These are phyloP conservation scores for Gynostemma pentaphyllum DNA, from an alignment of 306 rosid genomes.

Conservation along the genomic window DNA sequence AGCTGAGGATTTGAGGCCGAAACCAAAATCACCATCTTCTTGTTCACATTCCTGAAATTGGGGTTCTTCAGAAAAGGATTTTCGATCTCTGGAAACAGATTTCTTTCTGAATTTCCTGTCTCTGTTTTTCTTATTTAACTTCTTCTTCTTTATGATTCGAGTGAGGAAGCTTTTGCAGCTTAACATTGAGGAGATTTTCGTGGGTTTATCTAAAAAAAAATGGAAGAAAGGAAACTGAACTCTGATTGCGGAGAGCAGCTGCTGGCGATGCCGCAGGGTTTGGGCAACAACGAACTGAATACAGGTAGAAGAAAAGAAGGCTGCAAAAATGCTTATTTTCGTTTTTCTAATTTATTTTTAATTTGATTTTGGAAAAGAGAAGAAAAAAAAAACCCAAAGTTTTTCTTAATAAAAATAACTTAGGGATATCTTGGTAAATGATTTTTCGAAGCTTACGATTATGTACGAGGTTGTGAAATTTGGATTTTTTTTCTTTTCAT, in stretches of 20 bases:
- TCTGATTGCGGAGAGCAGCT: background rate
- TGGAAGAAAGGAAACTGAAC: background rate
- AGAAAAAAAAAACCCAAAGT: too few species aligned
- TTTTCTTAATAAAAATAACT: too few species aligned
- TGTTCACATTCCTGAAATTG: constrained; percentile 14
- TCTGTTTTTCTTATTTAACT: constrained; percentile 14
- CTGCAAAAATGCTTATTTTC: too few species aligned
- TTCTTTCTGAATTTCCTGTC: constrained; percentile 19
- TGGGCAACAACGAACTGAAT: background rate
- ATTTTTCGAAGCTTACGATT: too few species aligned
- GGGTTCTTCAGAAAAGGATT: constrained; percentile 12
- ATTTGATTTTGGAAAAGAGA: too few species aligned
- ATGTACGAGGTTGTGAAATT: too few species aligned
- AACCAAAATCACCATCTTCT: constrained; percentile 36
- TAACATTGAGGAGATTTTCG: constrained; percentile 14
- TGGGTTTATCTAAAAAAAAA: background rate
- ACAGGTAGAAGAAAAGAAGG: background rate
- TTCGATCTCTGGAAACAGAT: constrained; percentile 7
- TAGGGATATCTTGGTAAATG: too few species aligned
- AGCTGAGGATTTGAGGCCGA: constrained; percentile 64
- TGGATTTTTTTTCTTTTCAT: too few species aligned
- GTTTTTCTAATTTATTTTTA: too few species aligned
- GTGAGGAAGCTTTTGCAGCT: constrained; percentile 29
- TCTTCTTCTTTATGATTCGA: constrained; percentile 19
- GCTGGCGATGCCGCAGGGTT: background rate